Evolutionary conservation across 768 basidiomycete genomes (phyloP).

Genomic region (Tricholoma matsutake): DNA sequence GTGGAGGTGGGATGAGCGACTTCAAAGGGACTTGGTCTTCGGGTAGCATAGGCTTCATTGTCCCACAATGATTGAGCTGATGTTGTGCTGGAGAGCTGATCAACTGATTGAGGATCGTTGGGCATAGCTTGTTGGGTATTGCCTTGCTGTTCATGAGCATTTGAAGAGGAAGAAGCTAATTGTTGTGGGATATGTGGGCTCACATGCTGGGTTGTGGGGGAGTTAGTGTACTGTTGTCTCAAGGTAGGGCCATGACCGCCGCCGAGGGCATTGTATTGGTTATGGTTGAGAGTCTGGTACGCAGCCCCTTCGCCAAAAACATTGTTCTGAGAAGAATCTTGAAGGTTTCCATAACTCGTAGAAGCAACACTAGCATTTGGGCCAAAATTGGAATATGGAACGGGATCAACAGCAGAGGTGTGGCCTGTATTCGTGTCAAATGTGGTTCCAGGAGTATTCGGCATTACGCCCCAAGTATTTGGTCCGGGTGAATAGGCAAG

Average conservation of each 20-base stretch:
- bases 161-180: conserved; percentile 8
- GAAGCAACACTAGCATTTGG: neutral
- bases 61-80: conserved; percentile 37
- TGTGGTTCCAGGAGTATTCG: neutral
- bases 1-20: conserved; percentile 36
- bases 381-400: neutral
- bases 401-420: neutral
- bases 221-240: conserved; percentile 13
- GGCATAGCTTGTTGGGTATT: conserved; percentile 16
- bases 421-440: neutral
- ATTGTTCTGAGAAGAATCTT: neutral
- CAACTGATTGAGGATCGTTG: conserved; percentile 12
- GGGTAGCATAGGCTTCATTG: conserved; percentile 22
- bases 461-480: conserved; percentile 18
- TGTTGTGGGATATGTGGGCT: conserved; percentile 4
- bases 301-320: neutral
- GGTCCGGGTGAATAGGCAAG: conserved; percentile 32
- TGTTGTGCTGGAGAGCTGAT: conserved; percentile 16
- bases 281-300: neutral
- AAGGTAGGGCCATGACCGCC: conserved; percentile 9
- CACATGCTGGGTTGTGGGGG: conserved; percentile 10
- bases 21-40: conserved; percentile 43
- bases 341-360: conserved; percentile 1
- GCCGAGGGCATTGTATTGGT: neutral
- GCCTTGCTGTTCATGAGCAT: conserved; percentile 10